Conservation (phyloP, 176 grass and related monocot species). For the Oryza glaberrima region DNA sequence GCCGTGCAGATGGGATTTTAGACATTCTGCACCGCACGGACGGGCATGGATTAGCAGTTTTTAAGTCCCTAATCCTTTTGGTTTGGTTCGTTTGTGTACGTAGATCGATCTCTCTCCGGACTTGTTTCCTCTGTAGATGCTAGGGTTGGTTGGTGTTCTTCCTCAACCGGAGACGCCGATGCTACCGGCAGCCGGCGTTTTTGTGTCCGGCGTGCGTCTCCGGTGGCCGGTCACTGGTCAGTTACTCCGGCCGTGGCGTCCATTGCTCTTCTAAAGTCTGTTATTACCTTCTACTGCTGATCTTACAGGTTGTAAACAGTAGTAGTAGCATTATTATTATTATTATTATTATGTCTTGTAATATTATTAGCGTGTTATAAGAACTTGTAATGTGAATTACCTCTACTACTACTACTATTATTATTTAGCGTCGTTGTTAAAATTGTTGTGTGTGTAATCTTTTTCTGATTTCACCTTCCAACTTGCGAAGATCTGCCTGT, state of each 20-base stretch:
- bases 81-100: conserved; percentile 44
- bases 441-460: neutral
- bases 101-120: neutral
- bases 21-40: conserved; percentile 55
- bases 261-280: neutral
- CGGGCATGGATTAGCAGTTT: conserved; percentile 43
- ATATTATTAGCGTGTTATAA: conserved; percentile 34
- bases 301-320: conserved; percentile 45
- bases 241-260: conserved; percentile 33
- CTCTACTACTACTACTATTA: neutral
- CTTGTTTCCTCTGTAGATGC: conserved; percentile 22
- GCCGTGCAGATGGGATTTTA: conserved; percentile 58
- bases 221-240: conserved; percentile 42
- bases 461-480: neutral
- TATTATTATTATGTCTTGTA: conserved; percentile 35
- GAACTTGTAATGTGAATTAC: conserved; percentile 46
- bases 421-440: conserved; percentile 23
- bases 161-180: conserved; percentile 23
- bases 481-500: neutral
- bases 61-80: conserved; percentile 41
- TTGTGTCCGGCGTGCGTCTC: conserved; percentile 53
- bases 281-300: conserved; percentile 28
- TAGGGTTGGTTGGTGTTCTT: conserved; percentile 38
- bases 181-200: conserved; percentile 47
- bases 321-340: neutral